These are phyloP conservation scores for Hemileccinum impolitum DNA, from an alignment of 768 basidiomycete genomes.

Conservation along the genomic window DNA sequence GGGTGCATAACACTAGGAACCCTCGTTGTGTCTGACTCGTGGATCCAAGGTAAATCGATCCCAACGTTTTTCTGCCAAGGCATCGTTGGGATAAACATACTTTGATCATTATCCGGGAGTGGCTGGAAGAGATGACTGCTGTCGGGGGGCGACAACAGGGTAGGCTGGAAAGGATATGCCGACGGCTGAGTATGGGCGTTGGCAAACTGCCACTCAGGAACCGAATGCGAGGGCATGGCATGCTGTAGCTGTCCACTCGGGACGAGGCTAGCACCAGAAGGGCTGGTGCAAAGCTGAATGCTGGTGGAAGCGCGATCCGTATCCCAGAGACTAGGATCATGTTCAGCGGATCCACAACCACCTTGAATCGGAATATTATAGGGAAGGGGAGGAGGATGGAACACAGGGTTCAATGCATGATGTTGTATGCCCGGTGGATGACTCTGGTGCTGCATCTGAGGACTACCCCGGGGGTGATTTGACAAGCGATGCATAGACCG, in stretches of 20 bases:
- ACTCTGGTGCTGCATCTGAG: not conserved
- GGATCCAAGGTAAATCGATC: no score
- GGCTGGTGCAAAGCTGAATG: not conserved
- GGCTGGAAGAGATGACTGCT: not conserved
- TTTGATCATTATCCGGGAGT: constrained; percentile 4
- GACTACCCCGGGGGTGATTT: not conserved
- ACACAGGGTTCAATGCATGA: not conserved
- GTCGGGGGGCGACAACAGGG: not conserved
- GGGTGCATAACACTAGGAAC: not conserved
- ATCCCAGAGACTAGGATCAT: constrained; percentile 1
- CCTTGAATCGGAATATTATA: not conserved
- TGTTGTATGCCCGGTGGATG: not conserved
- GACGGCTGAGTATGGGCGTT: not conserved
- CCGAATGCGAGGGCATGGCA: not conserved
- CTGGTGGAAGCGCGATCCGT: not conserved
- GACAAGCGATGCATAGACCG: not conserved
- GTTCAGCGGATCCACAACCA: not conserved
- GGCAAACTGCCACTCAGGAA: constrained; percentile 8
- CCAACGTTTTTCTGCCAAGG: no score
- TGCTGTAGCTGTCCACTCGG: constrained; percentile 2
- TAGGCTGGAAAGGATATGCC: not conserved
- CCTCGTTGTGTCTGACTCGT: not conserved
- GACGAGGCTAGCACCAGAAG: not conserved
- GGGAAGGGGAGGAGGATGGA: not conserved
- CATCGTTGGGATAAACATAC: not conserved